These are phyloP conservation scores for Lactarius sanguifluus DNA, from an alignment of 768 basidiomycete species.

Conservation along the genomic window DNA sequence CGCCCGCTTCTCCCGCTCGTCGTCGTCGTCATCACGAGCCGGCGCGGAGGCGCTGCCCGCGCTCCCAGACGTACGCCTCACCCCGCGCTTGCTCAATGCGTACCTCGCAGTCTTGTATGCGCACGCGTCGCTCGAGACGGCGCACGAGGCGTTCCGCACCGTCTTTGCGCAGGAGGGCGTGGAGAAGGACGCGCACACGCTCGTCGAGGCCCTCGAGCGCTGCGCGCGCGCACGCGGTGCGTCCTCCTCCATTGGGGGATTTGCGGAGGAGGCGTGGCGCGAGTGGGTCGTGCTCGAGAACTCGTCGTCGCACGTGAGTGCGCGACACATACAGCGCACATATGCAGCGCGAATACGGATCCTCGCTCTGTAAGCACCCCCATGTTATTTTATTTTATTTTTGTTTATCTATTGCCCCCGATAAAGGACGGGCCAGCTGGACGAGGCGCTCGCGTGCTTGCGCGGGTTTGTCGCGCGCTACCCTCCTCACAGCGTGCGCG, in stretches of 20 bases:
- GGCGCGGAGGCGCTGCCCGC: not conserved
- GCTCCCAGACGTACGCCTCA: conserved; percentile 54
- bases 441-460: conserved; percentile 56
- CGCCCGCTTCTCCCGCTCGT: conserved; percentile 46
- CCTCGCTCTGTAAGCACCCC: conserved; percentile 49
- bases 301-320: conserved; percentile 32
- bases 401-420: not conserved
- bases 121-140: conserved; percentile 51
- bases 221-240: conserved; percentile 48
- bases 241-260: conserved; percentile 44
- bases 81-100: conserved; percentile 68
- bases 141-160: conserved; percentile 49
- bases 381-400: no score
- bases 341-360: conserved; percentile 69
- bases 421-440: conserved; percentile 48
- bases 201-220: conserved; percentile 66
- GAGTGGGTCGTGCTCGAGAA: conserved; percentile 58
- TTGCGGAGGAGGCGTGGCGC: conserved; percentile 64
- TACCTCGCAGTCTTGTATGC: conserved; percentile 77
- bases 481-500: conserved; percentile 54
- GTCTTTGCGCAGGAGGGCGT: conserved; percentile 48
- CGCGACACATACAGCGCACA: conserved; percentile 65
- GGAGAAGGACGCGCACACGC: conserved; percentile 51
- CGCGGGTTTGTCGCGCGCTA: conserved; percentile 63
- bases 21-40: not conserved